These are phyloP conservation scores for Lepiota venenata DNA, from an alignment of 768 basidiomycete genomes.

Conservation along the genomic window DNA sequence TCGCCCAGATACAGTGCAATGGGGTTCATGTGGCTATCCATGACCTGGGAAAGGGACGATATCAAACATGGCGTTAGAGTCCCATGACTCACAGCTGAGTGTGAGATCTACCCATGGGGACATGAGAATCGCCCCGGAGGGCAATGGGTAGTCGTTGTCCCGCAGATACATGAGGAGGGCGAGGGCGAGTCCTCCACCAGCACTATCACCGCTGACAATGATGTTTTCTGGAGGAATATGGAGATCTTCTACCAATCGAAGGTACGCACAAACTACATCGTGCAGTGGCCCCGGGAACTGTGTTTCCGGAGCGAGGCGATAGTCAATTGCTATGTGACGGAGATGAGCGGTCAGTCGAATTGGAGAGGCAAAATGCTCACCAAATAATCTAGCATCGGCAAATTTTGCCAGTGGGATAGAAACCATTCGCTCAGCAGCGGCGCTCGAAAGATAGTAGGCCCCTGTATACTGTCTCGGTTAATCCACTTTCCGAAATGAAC, in stretches of 20 bases:
- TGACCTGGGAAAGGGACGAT: conserved; percentile 70
- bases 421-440: conserved; percentile 85
- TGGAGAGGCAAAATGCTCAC: conserved; percentile 23
- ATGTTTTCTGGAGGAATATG: conserved; percentile 91
- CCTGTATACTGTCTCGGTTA: conserved; percentile 38
- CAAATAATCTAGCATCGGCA: conserved; percentile 85
- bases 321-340: conserved; percentile 74
- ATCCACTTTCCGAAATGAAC: not conserved
- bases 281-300: conserved; percentile 85
- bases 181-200: conserved; percentile 85
- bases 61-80: conserved; percentile 85
- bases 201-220: conserved; percentile 86
- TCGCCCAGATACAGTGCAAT: conserved; percentile 92
- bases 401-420: conserved; percentile 90
- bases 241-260: conserved; percentile 84
- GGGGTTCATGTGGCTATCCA: conserved; percentile 87
- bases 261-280: conserved; percentile 85
- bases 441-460: conserved; percentile 90
- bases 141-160: conserved; percentile 84
- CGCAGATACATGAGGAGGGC: conserved; percentile 91
- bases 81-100: conserved; percentile 98
- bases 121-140: conserved; percentile 84
- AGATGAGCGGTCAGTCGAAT: conserved; percentile 2
- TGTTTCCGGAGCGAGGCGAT: conserved; percentile 94
- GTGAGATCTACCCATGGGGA: conserved; percentile 95